phyloP scores from a whole-genome alignment of 306 rosid species.

The Glycine latifolia region DNA sequence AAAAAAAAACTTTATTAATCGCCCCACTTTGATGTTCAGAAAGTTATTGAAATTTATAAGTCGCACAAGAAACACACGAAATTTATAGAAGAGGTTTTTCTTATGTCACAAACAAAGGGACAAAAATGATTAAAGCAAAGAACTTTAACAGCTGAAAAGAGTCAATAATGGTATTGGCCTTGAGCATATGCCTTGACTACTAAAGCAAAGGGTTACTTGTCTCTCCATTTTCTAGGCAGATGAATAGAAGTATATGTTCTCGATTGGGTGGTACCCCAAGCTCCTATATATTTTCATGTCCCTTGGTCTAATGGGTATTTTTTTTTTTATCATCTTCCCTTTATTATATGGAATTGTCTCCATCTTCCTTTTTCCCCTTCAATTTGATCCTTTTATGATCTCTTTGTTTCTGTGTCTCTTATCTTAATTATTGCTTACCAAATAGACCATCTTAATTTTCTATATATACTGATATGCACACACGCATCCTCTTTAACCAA shows the following conservation, averaged over 20 bases:
- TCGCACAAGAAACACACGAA: not conserved
- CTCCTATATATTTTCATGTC: constrained; percentile 7
- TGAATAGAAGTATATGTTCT: not conserved
- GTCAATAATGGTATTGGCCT: constrained; percentile 3
- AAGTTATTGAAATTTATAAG: not conserved
- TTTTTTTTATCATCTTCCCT: constrained; percentile 10
- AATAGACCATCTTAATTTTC: not conserved
- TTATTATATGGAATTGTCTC: constrained; percentile 19
- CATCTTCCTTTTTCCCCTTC: not conserved
- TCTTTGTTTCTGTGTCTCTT: not conserved
- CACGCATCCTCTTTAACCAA: not conserved
- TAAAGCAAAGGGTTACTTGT: no score
- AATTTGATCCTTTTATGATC: not conserved
- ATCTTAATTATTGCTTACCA: not conserved
- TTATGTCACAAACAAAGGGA: not conserved
- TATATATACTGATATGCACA: not conserved
- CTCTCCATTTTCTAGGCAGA: not conserved
- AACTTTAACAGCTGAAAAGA: constrained; percentile 25
- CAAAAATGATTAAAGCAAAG: not conserved
- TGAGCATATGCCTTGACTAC: constrained; percentile 2
- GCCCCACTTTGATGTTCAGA: not conserved
- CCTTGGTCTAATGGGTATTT: not conserved
- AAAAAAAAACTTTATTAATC: not conserved
- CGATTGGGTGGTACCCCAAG: not conserved
- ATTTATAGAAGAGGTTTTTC: not conserved